Evolutionary conservation across 257 asterid species (phyloP).

Genomic region (Linderniella brevidens): DNA sequence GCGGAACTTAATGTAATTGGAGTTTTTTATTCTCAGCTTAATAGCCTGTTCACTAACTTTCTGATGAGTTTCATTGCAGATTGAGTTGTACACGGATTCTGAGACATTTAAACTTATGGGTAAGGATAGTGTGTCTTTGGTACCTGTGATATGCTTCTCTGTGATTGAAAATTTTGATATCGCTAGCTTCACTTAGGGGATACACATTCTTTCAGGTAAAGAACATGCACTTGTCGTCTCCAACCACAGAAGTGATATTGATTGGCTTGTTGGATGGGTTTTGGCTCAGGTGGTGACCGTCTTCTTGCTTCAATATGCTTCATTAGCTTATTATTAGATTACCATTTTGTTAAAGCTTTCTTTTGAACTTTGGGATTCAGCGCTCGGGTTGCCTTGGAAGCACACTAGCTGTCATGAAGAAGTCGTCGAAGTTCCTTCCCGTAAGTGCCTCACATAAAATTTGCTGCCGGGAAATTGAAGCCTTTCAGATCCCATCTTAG

Average conservation of each 20-base stretch:
- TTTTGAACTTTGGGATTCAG: slow-evolving; percentile 25
- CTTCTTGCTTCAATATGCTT: too few relatives aligned
- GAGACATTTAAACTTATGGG: slow-evolving; percentile 65
- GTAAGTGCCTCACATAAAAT: slow-evolving; percentile 32
- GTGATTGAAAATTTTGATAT: background rate
- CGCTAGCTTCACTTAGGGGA: background rate
- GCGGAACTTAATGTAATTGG: background rate
- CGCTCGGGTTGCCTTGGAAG: slow-evolving; percentile 96
- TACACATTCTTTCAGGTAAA: slow-evolving; percentile 35
- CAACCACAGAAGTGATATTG: slow-evolving; percentile 91
- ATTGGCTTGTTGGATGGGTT: slow-evolving; percentile 99
- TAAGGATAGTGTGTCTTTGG: slow-evolving; percentile 13
- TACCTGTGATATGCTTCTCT: background rate
- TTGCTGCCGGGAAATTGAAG: too few relatives aligned
- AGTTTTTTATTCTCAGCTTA: background rate
- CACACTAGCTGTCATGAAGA: slow-evolving; percentile 90
- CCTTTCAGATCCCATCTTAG: too few relatives aligned
- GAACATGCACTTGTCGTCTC: slow-evolving; percentile 79
- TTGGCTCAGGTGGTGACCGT: slow-evolving; percentile 61
- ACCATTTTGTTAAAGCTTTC: background rate
- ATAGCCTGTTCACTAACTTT: slow-evolving; percentile 1
- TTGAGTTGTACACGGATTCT: slow-evolving; percentile 48
- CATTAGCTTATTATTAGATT: too few relatives aligned
- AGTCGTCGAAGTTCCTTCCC: slow-evolving; percentile 83
- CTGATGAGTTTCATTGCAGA: slow-evolving; percentile 30